These are phyloP conservation scores for Starmerella scarabaei DNA, from an alignment of 805 yeast species.

Conservation along the genomic window DNA sequence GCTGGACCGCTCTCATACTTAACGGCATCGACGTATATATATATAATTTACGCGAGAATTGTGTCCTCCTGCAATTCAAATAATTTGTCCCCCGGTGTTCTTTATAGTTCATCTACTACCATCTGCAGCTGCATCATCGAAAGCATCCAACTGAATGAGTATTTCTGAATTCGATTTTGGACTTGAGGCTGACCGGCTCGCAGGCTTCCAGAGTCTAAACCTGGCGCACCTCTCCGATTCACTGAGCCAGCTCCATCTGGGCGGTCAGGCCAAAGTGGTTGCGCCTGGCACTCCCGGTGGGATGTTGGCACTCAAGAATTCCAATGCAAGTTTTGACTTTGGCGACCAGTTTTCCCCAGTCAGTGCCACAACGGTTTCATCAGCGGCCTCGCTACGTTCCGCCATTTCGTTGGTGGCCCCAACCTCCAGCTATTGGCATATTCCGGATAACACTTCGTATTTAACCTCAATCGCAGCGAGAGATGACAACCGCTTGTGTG, in stretches of 20 bases:
- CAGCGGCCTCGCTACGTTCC: conserved; percentile 12
- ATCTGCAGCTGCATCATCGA: too few species aligned
- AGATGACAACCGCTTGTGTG: conserved; percentile 33
- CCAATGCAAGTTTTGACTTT: background rate
- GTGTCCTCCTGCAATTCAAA: too few species aligned
- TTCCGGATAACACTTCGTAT: conserved; percentile 28
- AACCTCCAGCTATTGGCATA: conserved; percentile 27
- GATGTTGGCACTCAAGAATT: background rate
- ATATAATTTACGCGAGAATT: too few species aligned
- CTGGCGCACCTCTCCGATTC: background rate
- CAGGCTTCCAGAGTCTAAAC: background rate
- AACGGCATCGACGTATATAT: too few species aligned
- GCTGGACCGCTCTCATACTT: too few species aligned
- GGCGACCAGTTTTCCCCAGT: background rate
- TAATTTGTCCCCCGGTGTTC: too few species aligned
- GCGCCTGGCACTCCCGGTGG: background rate
- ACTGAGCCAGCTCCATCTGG: background rate
- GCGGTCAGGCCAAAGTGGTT: background rate
- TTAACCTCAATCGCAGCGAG: conserved; percentile 29
- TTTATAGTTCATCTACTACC: too few species aligned
- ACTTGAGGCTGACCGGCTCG: conserved; percentile 1
- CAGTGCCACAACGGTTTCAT: conserved; percentile 1
- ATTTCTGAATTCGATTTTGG: conserved; percentile 3
- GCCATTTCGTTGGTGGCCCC: conserved; percentile 2
- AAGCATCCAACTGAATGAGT: background rate